Evolutionary conservation across 1,284 basidiomycete species (phyloP).

Genomic region (Anthracocystis setariae): DNA sequence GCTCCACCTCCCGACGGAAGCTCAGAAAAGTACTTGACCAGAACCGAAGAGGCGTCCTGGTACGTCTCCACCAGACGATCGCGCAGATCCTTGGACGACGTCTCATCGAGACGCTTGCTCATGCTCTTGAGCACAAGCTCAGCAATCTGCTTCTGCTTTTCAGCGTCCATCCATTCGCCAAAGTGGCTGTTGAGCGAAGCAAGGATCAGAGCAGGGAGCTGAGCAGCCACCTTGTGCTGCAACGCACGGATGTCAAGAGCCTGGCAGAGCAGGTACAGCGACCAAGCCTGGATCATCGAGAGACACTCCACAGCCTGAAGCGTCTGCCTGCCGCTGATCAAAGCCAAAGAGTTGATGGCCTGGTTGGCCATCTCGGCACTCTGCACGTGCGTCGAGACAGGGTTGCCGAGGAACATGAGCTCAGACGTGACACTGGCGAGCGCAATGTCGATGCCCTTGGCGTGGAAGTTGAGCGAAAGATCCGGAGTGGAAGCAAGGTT

Average conservation of each 20-base stretch:
- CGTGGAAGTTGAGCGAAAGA: constrained; percentile 75
- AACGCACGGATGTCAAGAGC: constrained; percentile 61
- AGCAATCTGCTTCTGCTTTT: constrained; percentile 43
- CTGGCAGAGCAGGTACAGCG: constrained; percentile 61
- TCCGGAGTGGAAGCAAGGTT: constrained; percentile 56
- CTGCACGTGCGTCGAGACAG: constrained; percentile 84
- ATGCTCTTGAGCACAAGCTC: constrained; percentile 46
- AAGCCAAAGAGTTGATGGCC: constrained; percentile 55
- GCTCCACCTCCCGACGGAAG: constrained; percentile 57
- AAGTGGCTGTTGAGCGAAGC: constrained; percentile 48
- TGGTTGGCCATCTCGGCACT: constrained; percentile 61
- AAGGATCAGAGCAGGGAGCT: constrained; percentile 43
- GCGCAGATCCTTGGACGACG: constrained; percentile 52
- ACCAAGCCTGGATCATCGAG: constrained; percentile 59
- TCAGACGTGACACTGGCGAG: constrained; percentile 70
- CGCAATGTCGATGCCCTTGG: constrained; percentile 86
- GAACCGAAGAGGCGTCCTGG: constrained; percentile 51
- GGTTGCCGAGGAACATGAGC: constrained; percentile 82
- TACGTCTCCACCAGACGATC: constrained; percentile 58
- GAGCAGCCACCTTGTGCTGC: constrained; percentile 45
- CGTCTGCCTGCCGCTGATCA: constrained; percentile 56
- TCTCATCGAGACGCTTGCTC: constrained; percentile 57
- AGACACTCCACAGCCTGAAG: constrained; percentile 55
- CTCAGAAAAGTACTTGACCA: constrained; percentile 58
- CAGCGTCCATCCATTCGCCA: constrained; percentile 56